These are phyloP conservation scores for Trifolium subterraneum DNA, from an alignment of 306 rosid genomes.

Conservation along the genomic window DNA sequence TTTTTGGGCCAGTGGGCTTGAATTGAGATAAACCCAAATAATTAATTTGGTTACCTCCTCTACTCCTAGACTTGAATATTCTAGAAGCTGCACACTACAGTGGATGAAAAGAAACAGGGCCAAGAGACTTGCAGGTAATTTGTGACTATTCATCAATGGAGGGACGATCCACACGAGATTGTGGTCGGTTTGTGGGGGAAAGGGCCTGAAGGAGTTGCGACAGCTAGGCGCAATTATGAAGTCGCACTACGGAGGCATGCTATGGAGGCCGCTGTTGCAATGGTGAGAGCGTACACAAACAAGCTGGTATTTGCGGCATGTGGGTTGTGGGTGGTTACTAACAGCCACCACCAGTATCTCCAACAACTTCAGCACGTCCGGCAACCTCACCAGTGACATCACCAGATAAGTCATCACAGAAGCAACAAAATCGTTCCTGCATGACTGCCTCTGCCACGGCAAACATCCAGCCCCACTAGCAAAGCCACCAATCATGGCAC, in stretches of 20 bases:
- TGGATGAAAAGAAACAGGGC: background rate
- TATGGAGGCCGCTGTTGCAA: background rate
- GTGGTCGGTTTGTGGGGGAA: background rate
- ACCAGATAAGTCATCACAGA: too few species aligned
- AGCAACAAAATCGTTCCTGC: background rate
- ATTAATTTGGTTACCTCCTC: background rate
- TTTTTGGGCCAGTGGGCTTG: background rate
- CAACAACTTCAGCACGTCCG: background rate
- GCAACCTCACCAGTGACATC: background rate
- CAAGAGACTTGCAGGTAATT: background rate
- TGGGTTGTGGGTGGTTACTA: background rate
- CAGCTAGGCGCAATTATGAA: background rate
- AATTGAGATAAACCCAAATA: background rate
- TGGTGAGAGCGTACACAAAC: background rate
- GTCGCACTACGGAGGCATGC: background rate
- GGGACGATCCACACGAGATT: background rate
- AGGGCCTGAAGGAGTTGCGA: background rate
- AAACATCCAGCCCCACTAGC: background rate
- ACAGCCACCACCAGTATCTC: background rate
- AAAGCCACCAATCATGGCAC: too few species aligned
- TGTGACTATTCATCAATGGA: background rate
- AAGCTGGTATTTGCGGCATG: background rate
- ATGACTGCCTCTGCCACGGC: background rate
- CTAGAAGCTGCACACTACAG: background rate
- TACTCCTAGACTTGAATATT: background rate